Percentiles rank a stretch among this genome's conserved stretches.
Conservation (phyloP, 495 filamentous ascomycete genomes). For the Talaromyces thailandensis region DNA sequence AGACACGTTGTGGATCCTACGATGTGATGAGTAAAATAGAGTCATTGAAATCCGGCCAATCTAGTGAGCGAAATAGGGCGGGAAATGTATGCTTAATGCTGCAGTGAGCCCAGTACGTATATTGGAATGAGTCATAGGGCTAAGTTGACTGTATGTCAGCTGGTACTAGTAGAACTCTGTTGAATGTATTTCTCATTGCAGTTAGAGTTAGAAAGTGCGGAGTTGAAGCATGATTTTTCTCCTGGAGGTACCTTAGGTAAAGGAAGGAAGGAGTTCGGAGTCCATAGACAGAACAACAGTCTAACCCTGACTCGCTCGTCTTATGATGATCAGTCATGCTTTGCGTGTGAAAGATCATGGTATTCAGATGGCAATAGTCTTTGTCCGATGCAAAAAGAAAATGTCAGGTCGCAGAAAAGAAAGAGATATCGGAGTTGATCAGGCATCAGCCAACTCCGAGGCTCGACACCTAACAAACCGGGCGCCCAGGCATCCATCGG, state of each 20-base stretch:
- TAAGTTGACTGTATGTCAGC: no score
- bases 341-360: not conserved
- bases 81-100: not conserved
- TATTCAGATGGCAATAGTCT: not conserved
- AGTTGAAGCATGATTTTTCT: not conserved
- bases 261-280: not conserved
- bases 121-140: not conserved
- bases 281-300: not conserved
- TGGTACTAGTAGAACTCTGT: no score
- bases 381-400: not conserved
- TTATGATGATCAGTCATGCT: not conserved
- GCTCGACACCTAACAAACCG: not conserved
- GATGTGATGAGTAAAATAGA: not conserved
- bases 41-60: not conserved
- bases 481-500: not conserved
- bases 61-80: not conserved
- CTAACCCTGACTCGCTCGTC: not conserved
- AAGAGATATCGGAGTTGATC: not conserved
- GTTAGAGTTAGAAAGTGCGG: not conserved
- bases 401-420: not conserved
- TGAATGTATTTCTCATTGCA: not conserved
- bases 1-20: not conserved
- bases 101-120: not conserved
- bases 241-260: not conserved
- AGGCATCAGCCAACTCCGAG: not conserved